phyloP scores from a whole-genome alignment of 768 basidiomycete genomes.

The Podaxis rugospora region DNA sequence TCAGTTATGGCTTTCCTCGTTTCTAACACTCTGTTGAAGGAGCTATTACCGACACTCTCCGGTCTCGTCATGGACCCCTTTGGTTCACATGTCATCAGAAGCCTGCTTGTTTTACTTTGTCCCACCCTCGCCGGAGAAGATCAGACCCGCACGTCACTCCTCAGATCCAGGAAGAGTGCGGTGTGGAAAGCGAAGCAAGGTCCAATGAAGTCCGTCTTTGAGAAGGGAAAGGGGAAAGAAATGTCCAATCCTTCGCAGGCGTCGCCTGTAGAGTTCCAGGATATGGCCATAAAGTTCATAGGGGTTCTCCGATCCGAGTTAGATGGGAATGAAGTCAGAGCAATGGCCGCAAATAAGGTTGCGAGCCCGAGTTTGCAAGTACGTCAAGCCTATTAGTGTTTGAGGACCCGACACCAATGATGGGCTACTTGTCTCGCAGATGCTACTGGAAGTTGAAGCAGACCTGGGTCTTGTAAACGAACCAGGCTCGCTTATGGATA shows the following conservation, averaged over 20 bases:
- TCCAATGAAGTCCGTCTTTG: conserved; percentile 75
- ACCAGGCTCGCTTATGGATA: conserved; percentile 75
- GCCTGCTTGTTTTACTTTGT: conserved; percentile 72
- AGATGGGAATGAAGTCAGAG: conserved; percentile 69
- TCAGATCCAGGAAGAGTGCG: conserved; percentile 78
- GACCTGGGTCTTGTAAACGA: conserved; percentile 54
- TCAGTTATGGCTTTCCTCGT: conserved; percentile 2
- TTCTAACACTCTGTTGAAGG: conserved; percentile 35
- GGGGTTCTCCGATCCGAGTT: conserved; percentile 46
- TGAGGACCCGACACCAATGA: background rate
- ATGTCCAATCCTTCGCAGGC: conserved; percentile 20
- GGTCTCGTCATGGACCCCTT: conserved; percentile 79
- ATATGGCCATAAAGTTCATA: conserved; percentile 44
- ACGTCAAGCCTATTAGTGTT: conserved; percentile 12
- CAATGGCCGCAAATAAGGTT: conserved; percentile 69
- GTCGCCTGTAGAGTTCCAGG: conserved; percentile 46
- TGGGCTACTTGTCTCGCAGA: conserved; percentile 35
- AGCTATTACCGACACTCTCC: conserved; percentile 61
- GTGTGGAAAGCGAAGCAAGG: conserved; percentile 82
- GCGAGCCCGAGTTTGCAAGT: conserved; percentile 79
- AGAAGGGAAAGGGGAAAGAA: conserved; percentile 35
- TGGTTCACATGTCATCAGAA: conserved; percentile 86
- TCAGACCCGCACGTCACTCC: conserved; percentile 37
- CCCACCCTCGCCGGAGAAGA: conserved; percentile 44
- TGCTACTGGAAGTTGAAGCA: conserved; percentile 80